Percentiles rank a stretch among this genome's conserved stretches.
Evolutionary conservation across 164 flowering plant genomes (phyloP).

Genomic region (Cinnamomum micranthum): DNA sequence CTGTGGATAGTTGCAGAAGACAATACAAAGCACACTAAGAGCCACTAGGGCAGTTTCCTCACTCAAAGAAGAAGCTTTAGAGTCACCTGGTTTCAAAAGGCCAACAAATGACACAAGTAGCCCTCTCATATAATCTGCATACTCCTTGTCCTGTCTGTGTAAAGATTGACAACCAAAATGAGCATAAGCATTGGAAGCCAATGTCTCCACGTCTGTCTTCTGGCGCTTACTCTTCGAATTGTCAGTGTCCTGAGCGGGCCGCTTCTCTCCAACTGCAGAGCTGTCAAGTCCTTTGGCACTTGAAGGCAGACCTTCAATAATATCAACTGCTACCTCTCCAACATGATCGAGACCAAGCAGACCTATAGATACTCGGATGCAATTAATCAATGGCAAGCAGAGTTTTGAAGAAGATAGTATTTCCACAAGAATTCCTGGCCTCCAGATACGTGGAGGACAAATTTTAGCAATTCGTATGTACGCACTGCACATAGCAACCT

Average conservation of each 20-base stretch:
- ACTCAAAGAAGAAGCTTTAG: constrained; percentile 22
- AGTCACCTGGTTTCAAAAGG: constrained; percentile 40
- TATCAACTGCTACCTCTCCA: constrained; percentile 30
- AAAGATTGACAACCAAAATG: constrained; percentile 15
- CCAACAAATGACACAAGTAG: constrained; percentile 48
- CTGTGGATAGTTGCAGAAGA: constrained; percentile 50
- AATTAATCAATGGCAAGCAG: constrained; percentile 52
- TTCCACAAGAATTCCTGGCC: constrained; percentile 59
- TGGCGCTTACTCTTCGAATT: constrained; percentile 51
- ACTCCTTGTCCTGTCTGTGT: constrained; percentile 30
- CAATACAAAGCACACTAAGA: constrained; percentile 77
- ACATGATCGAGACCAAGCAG: constrained; percentile 52
- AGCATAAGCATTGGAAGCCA: constrained; percentile 20
- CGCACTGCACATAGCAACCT: constrained; percentile 78
- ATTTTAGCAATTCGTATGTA: constrained; percentile 60
- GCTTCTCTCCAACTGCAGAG: constrained; percentile 53
- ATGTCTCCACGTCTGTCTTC: constrained; percentile 35
- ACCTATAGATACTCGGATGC: constrained; percentile 55
- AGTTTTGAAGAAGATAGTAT: constrained; percentile 50
- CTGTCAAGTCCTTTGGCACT: constrained; percentile 22
- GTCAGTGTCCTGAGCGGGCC: constrained; percentile 34
- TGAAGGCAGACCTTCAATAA: constrained; percentile 6
- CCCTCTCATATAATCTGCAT: constrained; percentile 40
- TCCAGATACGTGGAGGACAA: constrained; percentile 85
- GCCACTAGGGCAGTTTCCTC: constrained; percentile 59